Evolutionary conservation across 2,329 filamentous ascomycete genomes (phyloP).

Genomic region (Stenocarpella maydis): DNA sequence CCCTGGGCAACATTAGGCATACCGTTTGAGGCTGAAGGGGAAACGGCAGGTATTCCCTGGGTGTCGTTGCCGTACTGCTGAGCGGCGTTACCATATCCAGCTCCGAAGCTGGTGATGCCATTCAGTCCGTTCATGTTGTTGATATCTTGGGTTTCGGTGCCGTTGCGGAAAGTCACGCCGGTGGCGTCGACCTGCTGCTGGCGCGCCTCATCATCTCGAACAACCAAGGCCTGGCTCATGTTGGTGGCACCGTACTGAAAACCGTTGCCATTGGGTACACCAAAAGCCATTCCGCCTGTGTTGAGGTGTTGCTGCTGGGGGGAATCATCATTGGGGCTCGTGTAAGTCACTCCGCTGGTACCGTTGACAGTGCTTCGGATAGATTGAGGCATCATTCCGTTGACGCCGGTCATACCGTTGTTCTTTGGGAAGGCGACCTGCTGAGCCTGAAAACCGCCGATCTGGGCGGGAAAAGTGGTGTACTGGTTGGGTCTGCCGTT

Average conservation of each 20-base stretch:
- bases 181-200: not conserved
- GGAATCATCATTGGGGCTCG: not conserved
- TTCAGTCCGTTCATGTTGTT: not conserved
- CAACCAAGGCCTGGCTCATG: not conserved
- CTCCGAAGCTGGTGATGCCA: not conserved
- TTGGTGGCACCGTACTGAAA: not conserved
- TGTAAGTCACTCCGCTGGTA: not conserved
- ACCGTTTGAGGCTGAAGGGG: not conserved
- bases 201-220: not conserved
- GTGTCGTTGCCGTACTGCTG: not conserved
- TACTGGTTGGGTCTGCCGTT: not conserved
- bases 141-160: not conserved
- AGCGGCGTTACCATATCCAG: not conserved
- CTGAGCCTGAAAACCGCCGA: not conserved
- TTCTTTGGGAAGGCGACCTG: not conserved
- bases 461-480: conserved; percentile 19
- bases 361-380: not conserved
- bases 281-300: not conserved
- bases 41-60: not conserved
- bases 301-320: not conserved
- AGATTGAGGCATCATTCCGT: not conserved
- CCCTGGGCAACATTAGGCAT: not conserved
- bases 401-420: not conserved
- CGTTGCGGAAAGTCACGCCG: not conserved
- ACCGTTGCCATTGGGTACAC: not conserved